A percentile compares a stretch with the other conserved stretches of the same genome.
These are phyloP conservation scores for Auriscalpium orientale DNA, from an alignment of 768 basidiomycete genomes.

Conservation along the genomic window DNA sequence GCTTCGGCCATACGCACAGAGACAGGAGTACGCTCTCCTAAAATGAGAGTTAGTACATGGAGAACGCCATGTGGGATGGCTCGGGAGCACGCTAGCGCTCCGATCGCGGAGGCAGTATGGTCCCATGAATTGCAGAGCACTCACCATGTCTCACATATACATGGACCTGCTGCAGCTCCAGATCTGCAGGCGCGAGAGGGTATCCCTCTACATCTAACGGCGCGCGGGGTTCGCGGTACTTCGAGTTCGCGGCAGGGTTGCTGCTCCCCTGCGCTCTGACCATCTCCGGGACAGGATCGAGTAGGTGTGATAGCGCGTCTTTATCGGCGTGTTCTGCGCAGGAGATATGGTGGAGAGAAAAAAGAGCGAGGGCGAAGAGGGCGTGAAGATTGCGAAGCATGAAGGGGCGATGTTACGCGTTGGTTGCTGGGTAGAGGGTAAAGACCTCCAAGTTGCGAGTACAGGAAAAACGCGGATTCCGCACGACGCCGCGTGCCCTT, in stretches of 20 bases:
- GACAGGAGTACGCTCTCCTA: conserved; percentile 78
- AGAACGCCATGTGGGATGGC: background rate
- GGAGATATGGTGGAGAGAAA: background rate
- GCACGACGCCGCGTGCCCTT: no score
- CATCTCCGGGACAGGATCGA: background rate
- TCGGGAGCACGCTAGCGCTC: no score
- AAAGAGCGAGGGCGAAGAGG: background rate
- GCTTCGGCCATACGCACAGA: conserved; percentile 52
- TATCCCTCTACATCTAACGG: conserved; percentile 53
- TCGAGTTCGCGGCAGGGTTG: background rate
- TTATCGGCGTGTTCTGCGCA: background rate
- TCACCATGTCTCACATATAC: conserved; percentile 69
- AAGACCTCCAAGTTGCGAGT: no score
- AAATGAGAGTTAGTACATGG: background rate
- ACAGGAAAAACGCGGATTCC: no score
- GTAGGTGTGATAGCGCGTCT: background rate
- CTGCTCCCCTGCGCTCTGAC: background rate
- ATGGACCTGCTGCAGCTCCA: conserved; percentile 65
- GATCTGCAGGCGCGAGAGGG: conserved; percentile 44
- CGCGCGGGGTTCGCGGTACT: background rate
- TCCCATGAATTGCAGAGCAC: conserved; percentile 16
- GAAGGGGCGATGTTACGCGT: no score
- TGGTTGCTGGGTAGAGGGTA: no score
- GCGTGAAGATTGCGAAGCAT: no score
- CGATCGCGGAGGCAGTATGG: background rate